Percentiles rank a stretch among this genome's conserved stretches.
These are phyloP conservation scores for Curvularia eragrostidis DNA, from an alignment of 2,329 filamentous ascomycete genomes.

Conservation along the genomic window DNA sequence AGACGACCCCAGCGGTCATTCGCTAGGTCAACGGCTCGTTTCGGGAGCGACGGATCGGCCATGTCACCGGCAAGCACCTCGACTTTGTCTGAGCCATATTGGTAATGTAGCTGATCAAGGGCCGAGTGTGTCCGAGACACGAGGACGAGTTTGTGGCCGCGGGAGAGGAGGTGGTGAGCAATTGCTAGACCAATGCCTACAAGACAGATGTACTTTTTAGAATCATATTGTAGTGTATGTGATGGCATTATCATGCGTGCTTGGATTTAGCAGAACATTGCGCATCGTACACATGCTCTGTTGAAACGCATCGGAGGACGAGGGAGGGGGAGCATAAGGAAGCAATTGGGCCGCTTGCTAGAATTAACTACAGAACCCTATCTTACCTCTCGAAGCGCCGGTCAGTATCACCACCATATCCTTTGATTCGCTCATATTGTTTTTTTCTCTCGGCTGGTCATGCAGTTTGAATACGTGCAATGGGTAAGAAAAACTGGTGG, in stretches of 20 bases:
- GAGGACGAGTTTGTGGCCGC: constrained; percentile 63
- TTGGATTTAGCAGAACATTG: background rate
- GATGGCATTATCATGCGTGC: background rate
- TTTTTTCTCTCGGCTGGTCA: background rate
- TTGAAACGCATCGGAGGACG: background rate
- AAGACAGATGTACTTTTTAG: background rate
- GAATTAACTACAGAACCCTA: background rate
- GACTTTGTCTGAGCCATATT: constrained; percentile 62
- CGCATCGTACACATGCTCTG: background rate
- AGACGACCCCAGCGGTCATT: constrained; percentile 72
- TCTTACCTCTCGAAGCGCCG: constrained; percentile 66
- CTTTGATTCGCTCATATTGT: constrained; percentile 35
- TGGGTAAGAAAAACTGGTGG: constrained; percentile 6
- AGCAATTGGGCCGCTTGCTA: background rate
- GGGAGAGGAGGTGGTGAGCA: constrained; percentile 64
- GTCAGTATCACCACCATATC: constrained; percentile 61
- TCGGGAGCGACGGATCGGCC: constrained; percentile 60
- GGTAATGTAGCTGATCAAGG: constrained; percentile 55
- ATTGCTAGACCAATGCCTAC: constrained; percentile 69
- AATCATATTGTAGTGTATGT: background rate
- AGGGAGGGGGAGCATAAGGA: background rate
- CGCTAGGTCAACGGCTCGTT: constrained; percentile 70
- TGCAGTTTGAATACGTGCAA: background rate
- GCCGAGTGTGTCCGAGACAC: constrained; percentile 63
- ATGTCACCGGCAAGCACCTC: constrained; percentile 66